Base-by-base conservation (phyloP, 1,284 basidiomycete species). In the Paramarasmius palmivorus region DNA sequence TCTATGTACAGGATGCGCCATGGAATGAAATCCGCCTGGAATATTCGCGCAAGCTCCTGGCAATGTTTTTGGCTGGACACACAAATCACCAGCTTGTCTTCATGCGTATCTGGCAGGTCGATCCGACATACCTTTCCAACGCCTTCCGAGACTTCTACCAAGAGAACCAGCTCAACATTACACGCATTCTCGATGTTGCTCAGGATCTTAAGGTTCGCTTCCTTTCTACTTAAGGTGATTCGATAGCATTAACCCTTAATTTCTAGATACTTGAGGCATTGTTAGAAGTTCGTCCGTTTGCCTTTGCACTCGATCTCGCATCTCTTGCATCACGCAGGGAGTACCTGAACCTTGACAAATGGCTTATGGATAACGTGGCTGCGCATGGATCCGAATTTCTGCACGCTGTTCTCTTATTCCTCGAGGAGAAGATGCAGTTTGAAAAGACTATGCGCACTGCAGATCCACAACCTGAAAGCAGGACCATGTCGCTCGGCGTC, bases 61-160 rank as follows among this genome's bases (percentile, higher is more conserved):
- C 86, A 41, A 91, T 95, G 84, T 98, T 99, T 77, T 79, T 99
- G 45, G 87, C 85, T 19, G 91, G 93, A 4, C 92, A 97, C 65
- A 93, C 94, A 6, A 95, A 95, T 60, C 92, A 96, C 62, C 92
- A 96, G 61, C 83, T 99, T 20, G 95, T 98, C 54, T 98, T 99
- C 75, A 93, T 96, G 85, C 83, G 93, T 54, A 86, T 99, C 56
- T 96, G 92, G 90, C 91, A 95, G 65, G 90, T 92, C 47, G 86
- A 95, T 63, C 90, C 90, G 1, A 76, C 84, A 0, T 92, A 95
- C 65, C 81, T 98, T 47, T 87, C 93, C 7, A 84, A 88, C 53
- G 91, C 93, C 2, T 90, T 99, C 69, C 83, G 88, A 47, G 92
- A 93, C 62, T 95, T 95, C 66, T 98, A 98, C 70, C 82, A 88